Evolutionary conservation across 225 moss, liverwort and hornwort species (phyloP).

Genomic region (Marchantia paleacea): DNA sequence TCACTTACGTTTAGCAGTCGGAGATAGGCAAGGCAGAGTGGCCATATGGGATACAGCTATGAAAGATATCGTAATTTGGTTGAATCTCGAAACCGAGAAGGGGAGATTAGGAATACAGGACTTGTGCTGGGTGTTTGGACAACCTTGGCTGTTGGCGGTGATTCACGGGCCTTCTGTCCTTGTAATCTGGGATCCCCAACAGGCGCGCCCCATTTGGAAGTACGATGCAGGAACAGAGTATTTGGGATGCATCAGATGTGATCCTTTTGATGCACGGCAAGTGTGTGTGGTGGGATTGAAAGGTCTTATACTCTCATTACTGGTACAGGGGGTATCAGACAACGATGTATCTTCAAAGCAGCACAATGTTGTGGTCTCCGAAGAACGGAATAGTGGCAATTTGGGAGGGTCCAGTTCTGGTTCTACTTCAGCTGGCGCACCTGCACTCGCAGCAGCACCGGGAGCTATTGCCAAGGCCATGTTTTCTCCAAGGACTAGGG

Average conservation of each 20-base stretch:
- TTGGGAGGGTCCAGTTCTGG: slow-evolving; percentile 45
- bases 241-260: slow-evolving; percentile 76
- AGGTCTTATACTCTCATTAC: slow-evolving; percentile 70
- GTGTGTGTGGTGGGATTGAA: slow-evolving; percentile 76
- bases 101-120: slow-evolving; percentile 87
- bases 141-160: slow-evolving; percentile 85
- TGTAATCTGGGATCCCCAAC: slow-evolving; percentile 75
- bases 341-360: slow-evolving; percentile 71
- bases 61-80: slow-evolving; percentile 71
- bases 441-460: slow-evolving; percentile 72
- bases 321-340: slow-evolving; percentile 70
- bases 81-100: slow-evolving; percentile 77
- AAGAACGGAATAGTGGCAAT: slow-evolving; percentile 62
- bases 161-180: slow-evolving; percentile 93
- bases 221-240: slow-evolving; percentile 78
- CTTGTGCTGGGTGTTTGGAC: slow-evolving; percentile 87
- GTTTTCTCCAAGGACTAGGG: slow-evolving; percentile 72
- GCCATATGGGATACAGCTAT: slow-evolving; percentile 92
- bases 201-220: slow-evolving; percentile 69
- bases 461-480: slow-evolving; percentile 70
- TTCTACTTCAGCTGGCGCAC: slow-evolving; percentile 68
- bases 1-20: slow-evolving; percentile 85
- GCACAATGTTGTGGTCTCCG: slow-evolving; percentile 59
- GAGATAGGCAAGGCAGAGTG: slow-evolving; percentile 89
- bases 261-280: slow-evolving; percentile 89